Conservation (phyloP, 345 rosid species). For the Salix udensis region DNA sequence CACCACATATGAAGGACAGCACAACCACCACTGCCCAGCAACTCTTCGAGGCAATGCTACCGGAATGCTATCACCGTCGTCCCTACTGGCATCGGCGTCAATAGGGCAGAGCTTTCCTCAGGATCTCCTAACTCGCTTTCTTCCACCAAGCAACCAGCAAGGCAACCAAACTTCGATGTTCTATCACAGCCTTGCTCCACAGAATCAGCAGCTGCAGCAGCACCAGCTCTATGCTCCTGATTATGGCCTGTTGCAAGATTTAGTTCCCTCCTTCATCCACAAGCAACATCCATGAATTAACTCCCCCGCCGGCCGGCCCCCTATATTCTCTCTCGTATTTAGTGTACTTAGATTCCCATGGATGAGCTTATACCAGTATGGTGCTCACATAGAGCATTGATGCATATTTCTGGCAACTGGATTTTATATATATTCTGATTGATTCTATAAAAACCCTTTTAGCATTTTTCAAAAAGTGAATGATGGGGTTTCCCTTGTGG, state of each 20-base stretch:
- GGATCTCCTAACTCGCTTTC: slow-evolving; percentile 15
- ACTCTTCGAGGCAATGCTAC: slow-evolving; percentile 57
- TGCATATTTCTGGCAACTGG: neutral
- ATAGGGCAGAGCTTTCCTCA: slow-evolving; percentile 18
- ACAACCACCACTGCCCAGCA: slow-evolving; percentile 72
- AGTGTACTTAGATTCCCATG: neutral
- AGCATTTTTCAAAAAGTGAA: neutral
- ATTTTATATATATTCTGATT: neutral
- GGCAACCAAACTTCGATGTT: slow-evolving; percentile 9
- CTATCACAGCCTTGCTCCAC: slow-evolving; percentile 4
- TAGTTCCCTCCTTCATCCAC: slow-evolving; percentile 27
- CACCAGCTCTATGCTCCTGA: slow-evolving; percentile 17
- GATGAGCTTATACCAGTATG: neutral
- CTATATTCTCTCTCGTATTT: neutral
- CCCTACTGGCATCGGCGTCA: slow-evolving; percentile 21
- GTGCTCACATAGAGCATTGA: neutral
- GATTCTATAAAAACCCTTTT: neutral
- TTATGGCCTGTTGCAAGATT: slow-evolving; percentile 35
- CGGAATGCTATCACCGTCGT: slow-evolving; percentile 41
- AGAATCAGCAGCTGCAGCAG: slow-evolving; percentile 19
- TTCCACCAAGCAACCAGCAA: slow-evolving; percentile 19
- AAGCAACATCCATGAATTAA: slow-evolving; percentile 26
- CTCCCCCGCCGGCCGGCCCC: neutral
- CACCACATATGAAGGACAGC: slow-evolving; percentile 90
- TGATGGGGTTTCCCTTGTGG: neutral